Evolutionary conservation across 805 yeast genomes (phyloP).

Genomic region (Candida cerambycidarum): DNA sequence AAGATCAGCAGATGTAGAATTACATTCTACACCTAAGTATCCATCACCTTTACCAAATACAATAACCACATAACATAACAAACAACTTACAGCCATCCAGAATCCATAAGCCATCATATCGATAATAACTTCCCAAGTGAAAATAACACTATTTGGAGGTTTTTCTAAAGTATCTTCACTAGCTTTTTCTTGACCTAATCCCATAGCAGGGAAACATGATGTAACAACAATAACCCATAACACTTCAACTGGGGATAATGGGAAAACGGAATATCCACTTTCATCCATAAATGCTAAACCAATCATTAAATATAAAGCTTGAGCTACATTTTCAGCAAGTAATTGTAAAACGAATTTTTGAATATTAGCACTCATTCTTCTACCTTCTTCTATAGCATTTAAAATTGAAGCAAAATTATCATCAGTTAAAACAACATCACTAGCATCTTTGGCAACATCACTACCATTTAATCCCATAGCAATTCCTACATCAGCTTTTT

Average conservation of each 20-base stretch:
- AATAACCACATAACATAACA: slow-evolving; percentile 35
- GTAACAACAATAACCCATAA: slow-evolving; percentile 79
- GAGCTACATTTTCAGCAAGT: slow-evolving; percentile 71
- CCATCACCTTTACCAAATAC: slow-evolving; percentile 42
- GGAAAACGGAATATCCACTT: slow-evolving; percentile 36
- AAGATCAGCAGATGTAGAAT: slow-evolving; percentile 21
- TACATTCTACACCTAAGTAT: slow-evolving; percentile 37
- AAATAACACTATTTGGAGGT: slow-evolving; percentile 38
- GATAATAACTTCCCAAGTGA: slow-evolving; percentile 40
- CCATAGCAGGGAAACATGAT: slow-evolving; percentile 83
- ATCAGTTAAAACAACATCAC: slow-evolving; percentile 67
- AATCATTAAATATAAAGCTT: slow-evolving; percentile 58
- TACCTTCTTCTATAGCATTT: slow-evolving; percentile 77
- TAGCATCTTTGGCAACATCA: slow-evolving; percentile 83
- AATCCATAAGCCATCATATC: slow-evolving; percentile 43
- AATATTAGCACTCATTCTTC: slow-evolving; percentile 76
- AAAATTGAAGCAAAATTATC: slow-evolving; percentile 80
- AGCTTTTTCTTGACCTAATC: slow-evolving; percentile 56
- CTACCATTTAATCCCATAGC: slow-evolving; percentile 80
- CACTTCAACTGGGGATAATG: slow-evolving; percentile 64
- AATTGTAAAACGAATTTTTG: slow-evolving; percentile 76
- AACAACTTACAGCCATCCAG: slow-evolving; percentile 43
- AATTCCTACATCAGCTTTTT: slow-evolving; percentile 77
- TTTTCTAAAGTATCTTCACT: slow-evolving; percentile 36
- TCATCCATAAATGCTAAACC: slow-evolving; percentile 37